Percentiles rank a stretch among this genome's conserved stretches.
These are phyloP conservation scores for Pinus tabuliformis DNA, from an alignment of 75 land plant genomes.

Conservation along the genomic window DNA sequence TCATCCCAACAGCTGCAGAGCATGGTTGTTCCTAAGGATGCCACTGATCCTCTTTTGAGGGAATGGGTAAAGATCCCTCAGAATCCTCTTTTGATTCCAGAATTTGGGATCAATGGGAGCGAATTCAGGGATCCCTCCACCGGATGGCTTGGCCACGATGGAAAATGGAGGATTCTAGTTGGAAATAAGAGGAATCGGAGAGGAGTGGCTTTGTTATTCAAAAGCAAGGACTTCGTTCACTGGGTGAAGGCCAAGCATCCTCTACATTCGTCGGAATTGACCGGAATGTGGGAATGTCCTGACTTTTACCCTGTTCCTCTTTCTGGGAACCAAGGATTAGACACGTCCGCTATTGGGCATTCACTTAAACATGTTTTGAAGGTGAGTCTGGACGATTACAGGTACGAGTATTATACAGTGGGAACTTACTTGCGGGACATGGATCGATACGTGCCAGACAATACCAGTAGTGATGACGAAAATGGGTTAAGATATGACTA, in stretches of 20 bases:
- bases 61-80: constrained; percentile 34
- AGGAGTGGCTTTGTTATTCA: constrained; percentile 38
- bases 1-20: constrained; percentile 34
- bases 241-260: constrained; percentile 41
- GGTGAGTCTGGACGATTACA: constrained; percentile 35
- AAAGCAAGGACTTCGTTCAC: constrained; percentile 41
- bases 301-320: constrained; percentile 71
- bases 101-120: constrained; percentile 16
- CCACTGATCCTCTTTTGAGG: constrained; percentile 29
- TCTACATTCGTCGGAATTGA: constrained; percentile 24
- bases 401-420: constrained; percentile 17
- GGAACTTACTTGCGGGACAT: constrained; percentile 13
- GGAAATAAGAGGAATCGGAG: constrained; percentile 18
- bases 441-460: constrained; percentile 20
- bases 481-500: constrained; percentile 68
- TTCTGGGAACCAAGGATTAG: constrained; percentile 22
- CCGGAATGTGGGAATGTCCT: constrained; percentile 86
- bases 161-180: constrained; percentile 28
- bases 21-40: constrained; percentile 34
- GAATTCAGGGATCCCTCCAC: constrained; percentile 52
- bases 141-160: constrained; percentile 36
- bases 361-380: constrained; percentile 64
- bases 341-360: constrained; percentile 28
- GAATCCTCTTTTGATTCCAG: constrained; percentile 33
- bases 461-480: constrained; percentile 6